phyloP scores from a whole-genome alignment of 2,329 filamentous ascomycete species.

The Fusarium sp. region DNA sequence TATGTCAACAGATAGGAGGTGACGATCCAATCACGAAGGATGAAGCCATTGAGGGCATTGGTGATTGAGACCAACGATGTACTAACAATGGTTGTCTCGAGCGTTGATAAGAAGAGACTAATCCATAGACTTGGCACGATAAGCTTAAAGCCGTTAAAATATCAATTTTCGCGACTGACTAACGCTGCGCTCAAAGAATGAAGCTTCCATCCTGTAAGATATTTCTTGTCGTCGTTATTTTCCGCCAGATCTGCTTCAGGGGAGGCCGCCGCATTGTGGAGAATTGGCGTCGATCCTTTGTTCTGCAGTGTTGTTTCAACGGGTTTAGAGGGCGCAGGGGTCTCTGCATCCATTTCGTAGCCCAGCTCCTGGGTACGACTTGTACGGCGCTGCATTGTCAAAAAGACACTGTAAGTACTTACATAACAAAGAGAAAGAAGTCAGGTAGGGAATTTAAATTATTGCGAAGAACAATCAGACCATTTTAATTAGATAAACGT shows the following conservation, averaged over 20 bases:
- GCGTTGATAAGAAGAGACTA: slow-evolving; percentile 4
- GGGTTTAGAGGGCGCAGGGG: fast-evolving
- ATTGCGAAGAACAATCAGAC: not conserved
- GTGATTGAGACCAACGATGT: slow-evolving; percentile 15
- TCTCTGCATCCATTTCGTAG: not conserved
- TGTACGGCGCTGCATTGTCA: not conserved
- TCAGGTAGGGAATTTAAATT: fast-evolving
- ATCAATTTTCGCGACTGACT: fast-evolving
- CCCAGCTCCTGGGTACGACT: not conserved
- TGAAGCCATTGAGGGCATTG: slow-evolving; percentile 6
- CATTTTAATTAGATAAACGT: not conserved
- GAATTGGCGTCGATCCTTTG: not conserved
- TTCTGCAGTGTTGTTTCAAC: not conserved
- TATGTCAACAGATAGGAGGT: slow-evolving; percentile 16
- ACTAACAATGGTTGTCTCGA: slow-evolving; percentile 9
- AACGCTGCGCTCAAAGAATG: not conserved
- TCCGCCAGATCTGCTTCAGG: not conserved
- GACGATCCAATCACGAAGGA: slow-evolving; percentile 16
- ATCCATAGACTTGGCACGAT: not conserved
- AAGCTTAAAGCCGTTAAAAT: fast-evolving
- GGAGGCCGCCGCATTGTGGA: not conserved
- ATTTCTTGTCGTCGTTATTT: not conserved
- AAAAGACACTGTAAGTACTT: fast-evolving
- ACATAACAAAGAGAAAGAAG: fast-evolving
- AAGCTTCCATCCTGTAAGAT: not conserved